Base-by-base conservation (phyloP, 305 asterid species). In the Solanum hybrid region DNA sequence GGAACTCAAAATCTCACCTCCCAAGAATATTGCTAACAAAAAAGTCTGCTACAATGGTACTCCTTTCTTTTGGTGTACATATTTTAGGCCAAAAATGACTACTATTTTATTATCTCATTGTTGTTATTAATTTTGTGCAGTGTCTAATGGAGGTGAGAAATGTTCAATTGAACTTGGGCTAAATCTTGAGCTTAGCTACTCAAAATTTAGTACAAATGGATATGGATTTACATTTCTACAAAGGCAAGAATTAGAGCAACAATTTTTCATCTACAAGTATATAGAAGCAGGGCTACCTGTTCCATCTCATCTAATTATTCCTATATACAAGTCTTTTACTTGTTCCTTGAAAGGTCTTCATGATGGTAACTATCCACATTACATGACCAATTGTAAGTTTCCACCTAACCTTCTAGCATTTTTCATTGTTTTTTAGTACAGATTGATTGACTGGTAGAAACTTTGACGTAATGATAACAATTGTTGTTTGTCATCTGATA, bases 281-380 rank as follows among this genome's bases (percentile, higher is more conserved):
- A 81, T 94, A 85, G 56, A 73, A 51, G 86, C 86, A 71, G 93
- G 95, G 14, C 90, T 91, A 71, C 89, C 94, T 66, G 82, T 92
- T 64, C 93, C 93, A 20, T 89, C 89, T 78, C 90, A 89, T 86
- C 94, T 92, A 20, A 88, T 92, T 87, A 42, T 90, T 75, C 95
- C 93, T 71, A 64, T 92, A 81, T 93, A 91, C 94, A 90, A 85
- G 80, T 90, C 94, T 91, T 87, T 92, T 80, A 73, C 73, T 86
- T 85, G 85, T 34, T 87, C 75, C 36, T 22, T 38, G 4, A 84
- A 51, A 51, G 42, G 87, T 51, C 75, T 84, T 84, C 87, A 31
- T 5, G n/a, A 56, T 66, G 88, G 75, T 79, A 87, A 90, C 88
- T 89, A 37, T 91, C n/a, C 32, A 27, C 69, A 86, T 11, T 91